A percentile compares a stretch with the other conserved stretches of the same genome.
Evolutionary conservation across 495 filamentous ascomycete genomes (phyloP).

Genomic region (Clohesyomyces aquaticus): DNA sequence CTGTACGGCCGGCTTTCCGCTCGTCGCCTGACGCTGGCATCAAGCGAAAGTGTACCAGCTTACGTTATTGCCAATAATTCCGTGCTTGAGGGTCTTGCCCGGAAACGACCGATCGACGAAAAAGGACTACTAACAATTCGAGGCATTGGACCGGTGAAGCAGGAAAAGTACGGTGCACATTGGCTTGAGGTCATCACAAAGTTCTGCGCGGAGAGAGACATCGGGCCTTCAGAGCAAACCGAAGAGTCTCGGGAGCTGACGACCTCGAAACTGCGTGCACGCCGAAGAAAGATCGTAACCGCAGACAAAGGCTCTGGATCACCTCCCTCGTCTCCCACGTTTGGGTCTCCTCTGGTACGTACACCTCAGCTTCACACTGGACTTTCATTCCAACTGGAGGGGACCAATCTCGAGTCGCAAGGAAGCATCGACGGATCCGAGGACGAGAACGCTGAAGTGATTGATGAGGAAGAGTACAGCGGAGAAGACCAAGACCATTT

Average conservation of each 20-base stretch:
- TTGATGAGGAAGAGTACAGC: no score
- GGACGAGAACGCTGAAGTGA: no score
- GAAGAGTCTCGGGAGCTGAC: background rate
- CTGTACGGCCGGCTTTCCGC: conserved; percentile 5
- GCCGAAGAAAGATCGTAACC: background rate
- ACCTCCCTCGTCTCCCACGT: conserved; percentile 18
- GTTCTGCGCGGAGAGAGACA: background rate
- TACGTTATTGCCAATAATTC: conserved; percentile 21
- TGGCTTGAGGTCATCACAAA: conserved; percentile 25
- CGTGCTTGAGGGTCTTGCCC: conserved; percentile 20
- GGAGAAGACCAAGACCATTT: no score
- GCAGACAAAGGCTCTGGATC: background rate
- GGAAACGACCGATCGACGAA: conserved; percentile 17
- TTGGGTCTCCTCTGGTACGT: conserved; percentile 12
- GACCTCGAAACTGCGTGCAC: background rate
- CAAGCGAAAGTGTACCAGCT: background rate
- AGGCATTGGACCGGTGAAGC: conserved; percentile 12
- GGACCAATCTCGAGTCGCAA: conserved; percentile 4
- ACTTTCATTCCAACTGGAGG: conserved; percentile 20
- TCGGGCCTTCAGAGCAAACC: background rate
- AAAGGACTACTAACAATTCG: conserved; percentile 12
- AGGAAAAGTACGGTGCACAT: conserved; percentile 22
- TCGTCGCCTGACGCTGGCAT: conserved; percentile 13
- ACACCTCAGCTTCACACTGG: conserved; percentile 28
- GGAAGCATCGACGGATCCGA: no score